Base-by-base conservation (phyloP, 257 asterid genomes). In the Solanum chmielewskii region DNA sequence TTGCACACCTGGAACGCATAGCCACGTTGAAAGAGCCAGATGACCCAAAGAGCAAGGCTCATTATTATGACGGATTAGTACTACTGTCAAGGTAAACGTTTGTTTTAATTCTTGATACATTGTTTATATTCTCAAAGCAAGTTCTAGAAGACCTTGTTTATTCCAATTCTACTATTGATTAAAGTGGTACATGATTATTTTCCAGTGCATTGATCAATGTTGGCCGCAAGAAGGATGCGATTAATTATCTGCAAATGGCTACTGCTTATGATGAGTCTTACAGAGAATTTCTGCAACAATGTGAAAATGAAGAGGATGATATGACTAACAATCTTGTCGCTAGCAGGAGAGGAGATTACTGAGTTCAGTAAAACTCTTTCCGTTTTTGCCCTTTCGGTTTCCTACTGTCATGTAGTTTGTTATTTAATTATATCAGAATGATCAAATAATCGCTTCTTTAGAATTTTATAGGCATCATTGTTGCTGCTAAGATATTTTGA, bases 1-100 rank as follows among this genome's bases (percentile, higher is more conserved):
- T 95, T 80, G 59, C 42, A 75, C 98, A 97, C 91, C 93, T 97
- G 47, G 97, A 93, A 91, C 93, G 96, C 92, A 89, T 97, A 89
- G 93, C 92, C 88, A 83, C 86, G 85, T 66, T 95, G 87, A 90
- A 95, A 88, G 99, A 95, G 90, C 99, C 99, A 5, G 89, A 64
- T 88, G 94, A 95, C 91, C 29, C 93, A 84, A 96, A 89, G 89
- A 89, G 90, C 94, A 95, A 91, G 92, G 93, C 93, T 37, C 99
- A 93, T 91, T 97, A 94, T 92, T 94, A 94, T 52, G 99, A 96
- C 6, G 94, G 96, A 52, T 85, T 97, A 85, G 83, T 95, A 39
- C 75, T 97, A 60, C 94, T 94, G 70, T 92, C 99, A 83, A 93
- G 97, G 99, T 97, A 91, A 74, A 52, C 15, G 13, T 70, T 33